Base-by-base conservation (phyloP, 371 early-diverging fungal genomes). In the Actinomortierella ambigua region DNA sequence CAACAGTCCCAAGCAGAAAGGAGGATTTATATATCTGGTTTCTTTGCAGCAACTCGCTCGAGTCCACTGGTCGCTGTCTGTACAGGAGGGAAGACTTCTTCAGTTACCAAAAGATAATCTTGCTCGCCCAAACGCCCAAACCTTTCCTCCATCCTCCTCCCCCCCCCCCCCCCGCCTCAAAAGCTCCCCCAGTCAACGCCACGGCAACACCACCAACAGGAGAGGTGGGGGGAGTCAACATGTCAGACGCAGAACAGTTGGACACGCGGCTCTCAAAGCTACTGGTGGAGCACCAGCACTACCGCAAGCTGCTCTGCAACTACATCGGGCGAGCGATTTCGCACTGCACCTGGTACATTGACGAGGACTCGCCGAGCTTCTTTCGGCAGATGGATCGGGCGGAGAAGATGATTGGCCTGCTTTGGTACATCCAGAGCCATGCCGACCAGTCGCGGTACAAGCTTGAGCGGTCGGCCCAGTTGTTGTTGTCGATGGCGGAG, bases 201-300 rank as follows among this genome's bases (percentile, higher is more conserved):
- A n/a, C n/a, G n/a, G n/a, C n/a, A n/a, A n/a, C n/a, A n/a, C n/a
- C n/a, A n/a, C n/a, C n/a, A n/a, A n/a, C n/a, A n/a, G n/a, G n/a
- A n/a, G n/a, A n/a, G n/a, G n/a, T n/a, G n/a, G n/a, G n/a, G n/a
- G n/a, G n/a, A n/a, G n/a, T n/a, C n/a, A n/a, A n/a, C n/a, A n/a
- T n/a, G n/a, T n/a, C n/a, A n/a, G 71, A 71, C 56, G 66, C 62
- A 56, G 73, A 71, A 26, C 69, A 69, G 50, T 56, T 71, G 50
- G 66, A 69, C 40, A 59, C 55, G 28, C 57, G 52, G 46, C 41
- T 69, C 24, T 54, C 66, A 18, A 50, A 53, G 42, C 66, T 71
- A 15, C 61, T 71, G 23, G 40, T 50, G 23, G 73, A 71, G n/a
- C 73, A 71, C 48, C 61, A 58, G 46, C 56, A 60, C 39, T 71